A percentile compares a stretch with the other conserved stretches of the same genome.
These are phyloP conservation scores for Stachybotrys chartarum DNA, from an alignment of 2,329 filamentous ascomycete genomes.

Conservation along the genomic window DNA sequence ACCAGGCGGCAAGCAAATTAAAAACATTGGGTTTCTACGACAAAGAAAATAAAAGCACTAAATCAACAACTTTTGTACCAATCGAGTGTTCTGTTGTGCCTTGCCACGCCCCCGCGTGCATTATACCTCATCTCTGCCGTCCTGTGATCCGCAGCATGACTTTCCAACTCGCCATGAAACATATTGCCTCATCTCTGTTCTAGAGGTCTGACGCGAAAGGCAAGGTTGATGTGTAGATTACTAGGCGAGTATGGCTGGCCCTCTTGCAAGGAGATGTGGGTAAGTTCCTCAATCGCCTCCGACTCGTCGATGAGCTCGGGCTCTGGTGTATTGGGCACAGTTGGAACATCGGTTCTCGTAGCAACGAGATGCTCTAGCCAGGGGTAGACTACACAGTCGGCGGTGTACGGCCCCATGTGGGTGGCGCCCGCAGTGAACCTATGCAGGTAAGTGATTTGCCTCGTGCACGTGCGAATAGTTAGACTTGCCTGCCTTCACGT, in stretches of 20 bases:
- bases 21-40: too few relatives aligned
- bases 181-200: too few relatives aligned
- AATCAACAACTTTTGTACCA: too few relatives aligned
- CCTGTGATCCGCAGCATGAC: too few relatives aligned
- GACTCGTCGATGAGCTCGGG: neutral
- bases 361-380: neutral
- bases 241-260: neutral
- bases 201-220: neutral
- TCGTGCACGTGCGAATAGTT: neutral
- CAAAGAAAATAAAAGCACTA: too few relatives aligned
- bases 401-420: neutral
- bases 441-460: neutral
- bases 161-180: too few relatives aligned
- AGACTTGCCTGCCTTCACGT: neutral
- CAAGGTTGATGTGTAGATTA: neutral
- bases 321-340: neutral
- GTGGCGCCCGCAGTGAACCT: neutral
- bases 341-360: neutral
- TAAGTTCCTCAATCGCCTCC: neutral
- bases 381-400: neutral
- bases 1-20: too few relatives aligned
- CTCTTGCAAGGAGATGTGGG: neutral
- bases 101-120: too few relatives aligned
- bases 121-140: too few relatives aligned
- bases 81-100: too few relatives aligned